These are phyloP conservation scores for Scheffersomyces illinoinensis DNA, from an alignment of 1,139 yeast species.

Conservation along the genomic window DNA sequence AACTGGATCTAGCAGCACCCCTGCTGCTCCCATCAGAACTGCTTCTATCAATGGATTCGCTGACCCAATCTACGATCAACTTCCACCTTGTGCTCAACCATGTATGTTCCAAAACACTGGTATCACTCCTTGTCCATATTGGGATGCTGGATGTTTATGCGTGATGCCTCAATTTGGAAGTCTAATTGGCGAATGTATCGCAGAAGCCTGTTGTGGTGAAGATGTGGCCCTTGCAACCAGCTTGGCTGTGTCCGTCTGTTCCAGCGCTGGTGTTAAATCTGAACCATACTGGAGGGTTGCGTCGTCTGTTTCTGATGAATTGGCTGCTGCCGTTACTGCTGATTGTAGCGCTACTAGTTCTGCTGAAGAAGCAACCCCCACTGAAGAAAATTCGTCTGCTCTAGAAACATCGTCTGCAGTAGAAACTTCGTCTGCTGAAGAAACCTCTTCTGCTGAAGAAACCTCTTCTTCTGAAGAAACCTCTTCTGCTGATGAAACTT, in stretches of 20 bases:
- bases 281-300: conserved; percentile 43
- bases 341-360: not conserved
- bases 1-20: not conserved
- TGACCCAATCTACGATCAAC: conserved; percentile 37
- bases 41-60: conserved; percentile 51
- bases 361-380: not conserved
- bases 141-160: conserved; percentile 54
- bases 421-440: not conserved
- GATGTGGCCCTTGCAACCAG: conserved; percentile 23
- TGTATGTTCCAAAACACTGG: conserved; percentile 28
- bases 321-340: conserved; percentile 6
- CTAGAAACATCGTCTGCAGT: not conserved
- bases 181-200: conserved; percentile 30
- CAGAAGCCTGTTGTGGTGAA: conserved; percentile 23
- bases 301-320: conserved; percentile 24
- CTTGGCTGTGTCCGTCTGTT: conserved; percentile 28
- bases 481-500: conserved; percentile 8
- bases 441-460: conserved; percentile 4
- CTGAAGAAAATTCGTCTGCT: conserved; percentile 3
- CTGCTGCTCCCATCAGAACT: conserved; percentile 19
- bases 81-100: conserved; percentile 42
- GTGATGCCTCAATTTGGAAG: conserved; percentile 36
- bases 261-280: conserved; percentile 25
- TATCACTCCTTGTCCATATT: conserved; percentile 46
- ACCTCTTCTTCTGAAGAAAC: conserved; percentile 11